Base-by-base conservation (phyloP, 768 basidiomycete species). In the Tephrocybe sp. region DNA sequence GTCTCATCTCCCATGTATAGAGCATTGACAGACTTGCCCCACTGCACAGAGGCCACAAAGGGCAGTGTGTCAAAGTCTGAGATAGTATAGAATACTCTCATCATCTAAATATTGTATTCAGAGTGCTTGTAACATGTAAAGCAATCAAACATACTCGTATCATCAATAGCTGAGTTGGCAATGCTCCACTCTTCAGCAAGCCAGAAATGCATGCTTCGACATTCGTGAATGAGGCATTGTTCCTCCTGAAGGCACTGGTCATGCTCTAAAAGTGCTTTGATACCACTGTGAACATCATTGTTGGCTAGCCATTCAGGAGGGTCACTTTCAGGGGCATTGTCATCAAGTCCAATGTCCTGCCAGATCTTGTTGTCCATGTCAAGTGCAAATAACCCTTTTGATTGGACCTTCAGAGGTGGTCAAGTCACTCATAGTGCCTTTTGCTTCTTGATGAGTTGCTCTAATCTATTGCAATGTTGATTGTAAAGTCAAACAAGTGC, bases 291-390 rank as follows among this genome's bases (percentile, higher is more conserved):
- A 0, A 68, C 59, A 11, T 50, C 42, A 3, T 60, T 49, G 55
- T 71, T 56, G 4, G 58, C 52, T 0, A 69, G 55, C 70, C 72
- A 72, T 42, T 21, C 19, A 11, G n/a, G 41, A 25, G 7, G n/a
- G 24, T 61, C 61, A 9, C 54, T 15, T 18, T 41, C 37, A 39
- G 37, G 25, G 32, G 63, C 55, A 19, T 67, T 60, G n/a, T n/a
- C n/a, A 30, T 53, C 55, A n/a, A 71, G 53, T 2, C 66, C 67
- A 35, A 60, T 19, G 41, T 69, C 64, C 41, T 67, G 60, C 67
- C 70, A 72, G 16, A 71, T 69, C 16, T 58, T 52, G 51, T 69
- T 65, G 56, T 70, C 68, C 21, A 72, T 64, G 56, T 71, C 69
- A 1, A 72, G 55, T 1, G 50, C 44, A 28, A 63, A 72, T 4